Evolutionary conservation across 164 flowering plant species (phyloP), one percentile per base, ranked within the genome.

Genomic region (Umbilicus rupestris): DNA sequence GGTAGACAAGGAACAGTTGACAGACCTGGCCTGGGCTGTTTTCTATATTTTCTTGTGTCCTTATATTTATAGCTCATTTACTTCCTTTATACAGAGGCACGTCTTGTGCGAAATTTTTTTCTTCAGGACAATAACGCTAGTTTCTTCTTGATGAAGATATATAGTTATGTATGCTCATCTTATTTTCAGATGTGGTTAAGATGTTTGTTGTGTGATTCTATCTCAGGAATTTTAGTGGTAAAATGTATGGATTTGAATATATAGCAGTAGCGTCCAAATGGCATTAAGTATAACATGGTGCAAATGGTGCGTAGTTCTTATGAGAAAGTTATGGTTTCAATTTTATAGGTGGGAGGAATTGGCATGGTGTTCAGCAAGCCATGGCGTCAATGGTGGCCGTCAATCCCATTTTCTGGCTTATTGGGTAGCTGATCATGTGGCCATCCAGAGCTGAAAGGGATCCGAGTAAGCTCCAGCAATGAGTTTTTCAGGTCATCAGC

Each of bases 401-500:
- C 31, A 55, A 5, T 28, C 4, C 22, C 60, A 15, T 26, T 26
- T 28, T 28, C 58, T 9, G 58, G 29, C 3, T 22, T 55, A 28
- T 28, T 28, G 60, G 60, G 33, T 26, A 55, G 16, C 60, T 55
- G 60, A 14, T 55, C 60, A 26, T 55, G 60, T 33, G 6, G 19
- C 60, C 60, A 55, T 55, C 60, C 44, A 7, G 46, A 63, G 45
- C 45, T 26, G 3, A 41, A 39, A 28, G 65, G 45, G 17, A 35
- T 63, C 26, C 65, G 28, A 41, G 46, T 63, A 35, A 63, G 28
- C 65, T 37, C 65, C 46, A 63, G 45, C 46, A 39, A 63, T 63
- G 65, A 63, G 30, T 63, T 41, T 41, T 41, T 63, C 65, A 63
- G 10, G 46, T 63, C 65, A 20, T 63, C 65, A 7, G 65, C 65